Evolutionary conservation across 345 rosid species (phyloP).

Genomic region (Gossypium sturtianum): DNA sequence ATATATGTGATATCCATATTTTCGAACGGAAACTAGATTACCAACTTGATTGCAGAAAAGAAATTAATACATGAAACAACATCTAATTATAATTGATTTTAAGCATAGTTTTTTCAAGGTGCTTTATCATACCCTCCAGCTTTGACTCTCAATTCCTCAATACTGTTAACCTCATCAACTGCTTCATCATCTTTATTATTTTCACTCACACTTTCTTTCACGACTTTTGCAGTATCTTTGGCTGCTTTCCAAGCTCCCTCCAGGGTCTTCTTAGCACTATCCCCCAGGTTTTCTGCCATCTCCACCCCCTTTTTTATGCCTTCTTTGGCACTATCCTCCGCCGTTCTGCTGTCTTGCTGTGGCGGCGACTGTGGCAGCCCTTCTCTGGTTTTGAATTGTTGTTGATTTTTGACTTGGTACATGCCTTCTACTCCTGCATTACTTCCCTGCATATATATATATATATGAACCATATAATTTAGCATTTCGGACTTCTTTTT

Average conservation of each 20-base stretch:
- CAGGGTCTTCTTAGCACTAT: conserved; percentile 29
- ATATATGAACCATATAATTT: no score
- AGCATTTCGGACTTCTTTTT: no score
- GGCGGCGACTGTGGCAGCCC: conserved; percentile 13
- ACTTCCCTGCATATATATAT: conserved; percentile 16
- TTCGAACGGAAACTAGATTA: no score
- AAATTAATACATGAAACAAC: no score
- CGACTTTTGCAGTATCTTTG: conserved; percentile 26
- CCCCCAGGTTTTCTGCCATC: conserved; percentile 29
- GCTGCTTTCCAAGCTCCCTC: conserved; percentile 47
- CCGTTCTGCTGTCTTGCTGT: neutral
- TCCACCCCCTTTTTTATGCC: conserved; percentile 38
- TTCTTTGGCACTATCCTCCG: conserved; percentile 36
- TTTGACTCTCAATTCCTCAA: conserved; percentile 7
- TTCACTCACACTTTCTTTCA: no score
- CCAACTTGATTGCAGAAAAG: no score
- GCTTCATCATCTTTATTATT: neutral
- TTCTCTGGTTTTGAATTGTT: conserved; percentile 4
- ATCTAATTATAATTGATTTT: no score
- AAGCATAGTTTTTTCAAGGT: no score
- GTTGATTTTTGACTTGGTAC: conserved; percentile 6
- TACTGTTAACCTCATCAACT: conserved; percentile 27
- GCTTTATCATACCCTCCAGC: neutral
- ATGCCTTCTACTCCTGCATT: conserved; percentile 10
- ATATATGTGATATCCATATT: no score